Conservation (phyloP, 257 asterid species). For the Coffea eugenioides region DNA sequence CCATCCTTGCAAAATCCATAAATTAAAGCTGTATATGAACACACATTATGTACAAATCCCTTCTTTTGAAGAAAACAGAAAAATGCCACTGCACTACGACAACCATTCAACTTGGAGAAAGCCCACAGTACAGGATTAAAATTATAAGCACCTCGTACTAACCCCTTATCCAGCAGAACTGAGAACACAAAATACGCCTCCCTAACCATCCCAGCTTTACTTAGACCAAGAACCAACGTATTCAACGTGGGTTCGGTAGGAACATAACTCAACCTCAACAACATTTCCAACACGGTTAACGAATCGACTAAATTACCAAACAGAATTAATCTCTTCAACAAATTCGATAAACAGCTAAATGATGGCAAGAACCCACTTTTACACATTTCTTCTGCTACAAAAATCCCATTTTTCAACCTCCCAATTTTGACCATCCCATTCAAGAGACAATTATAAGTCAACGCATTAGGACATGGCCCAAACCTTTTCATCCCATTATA, state of each 20-base stretch:
- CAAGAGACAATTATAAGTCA: slow-evolving; percentile 43
- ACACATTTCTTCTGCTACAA: slow-evolving; percentile 46
- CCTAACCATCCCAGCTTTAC: slow-evolving; percentile 39
- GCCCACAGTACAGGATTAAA: slow-evolving; percentile 59
- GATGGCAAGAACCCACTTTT: slow-evolving; percentile 46
- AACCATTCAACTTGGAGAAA: slow-evolving; percentile 40
- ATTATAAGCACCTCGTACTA: slow-evolving; percentile 23
- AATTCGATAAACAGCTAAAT: slow-evolving; percentile 33
- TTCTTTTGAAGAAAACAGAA: slow-evolving; percentile 52
- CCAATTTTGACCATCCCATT: slow-evolving; percentile 46
- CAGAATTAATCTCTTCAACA: slow-evolving; percentile 40
- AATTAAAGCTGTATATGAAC: slow-evolving; percentile 56
- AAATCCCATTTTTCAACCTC: slow-evolving; percentile 40
- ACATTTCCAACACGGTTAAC: slow-evolving; percentile 29
- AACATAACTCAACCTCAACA: slow-evolving; percentile 35
- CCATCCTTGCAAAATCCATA: slow-evolving; percentile 50
- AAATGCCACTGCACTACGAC: slow-evolving; percentile 36
- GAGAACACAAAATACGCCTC: slow-evolving; percentile 39
- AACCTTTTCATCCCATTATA: slow-evolving; percentile 44
- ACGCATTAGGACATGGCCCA: slow-evolving; percentile 56
- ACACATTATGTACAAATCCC: slow-evolving; percentile 36
- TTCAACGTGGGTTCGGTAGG: slow-evolving; percentile 35
- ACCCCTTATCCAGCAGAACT: slow-evolving; percentile 26
- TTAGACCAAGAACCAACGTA: slow-evolving; percentile 42
- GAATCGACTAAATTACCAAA: slow-evolving; percentile 40